Percentiles rank a stretch among this genome's conserved stretches.
Conservation (phyloP, 352 stramenopile genomes). For the Thalassiosira exigua region DNA sequence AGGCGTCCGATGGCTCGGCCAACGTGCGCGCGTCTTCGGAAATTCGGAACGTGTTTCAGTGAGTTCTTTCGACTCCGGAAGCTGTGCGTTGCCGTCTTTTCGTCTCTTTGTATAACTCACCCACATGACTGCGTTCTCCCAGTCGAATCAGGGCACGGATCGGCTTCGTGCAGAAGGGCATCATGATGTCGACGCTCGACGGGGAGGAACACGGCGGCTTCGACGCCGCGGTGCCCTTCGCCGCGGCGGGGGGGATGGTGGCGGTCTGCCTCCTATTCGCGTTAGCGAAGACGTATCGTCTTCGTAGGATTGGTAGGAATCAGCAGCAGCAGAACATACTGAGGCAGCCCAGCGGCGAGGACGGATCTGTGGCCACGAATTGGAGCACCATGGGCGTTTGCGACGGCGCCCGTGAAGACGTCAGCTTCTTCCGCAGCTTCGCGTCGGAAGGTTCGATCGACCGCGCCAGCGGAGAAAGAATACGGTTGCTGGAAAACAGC, state of each 20-base stretch:
- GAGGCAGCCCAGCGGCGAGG: not conserved
- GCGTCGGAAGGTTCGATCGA: no score
- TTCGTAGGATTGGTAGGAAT: not conserved
- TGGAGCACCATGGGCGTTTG: slow-evolving; percentile 2
- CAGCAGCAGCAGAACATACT: no score
- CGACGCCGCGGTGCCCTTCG: not conserved
- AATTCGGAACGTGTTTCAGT: slow-evolving; percentile 30
- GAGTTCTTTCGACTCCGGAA: no score
- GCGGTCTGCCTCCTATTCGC: not conserved
- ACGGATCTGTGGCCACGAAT: slow-evolving; percentile 11
- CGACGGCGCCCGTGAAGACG: no score
- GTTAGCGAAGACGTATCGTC: slow-evolving; percentile 7
- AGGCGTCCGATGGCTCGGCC: slow-evolving; percentile 1
- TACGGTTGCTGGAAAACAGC: no score
- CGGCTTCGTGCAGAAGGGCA: slow-evolving; percentile 34
- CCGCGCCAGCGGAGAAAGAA: no score
- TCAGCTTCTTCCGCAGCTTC: no score
- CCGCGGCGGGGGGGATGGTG: not conserved
- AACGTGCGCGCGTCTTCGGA: slow-evolving; percentile 9
- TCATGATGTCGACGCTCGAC: slow-evolving; percentile 38
- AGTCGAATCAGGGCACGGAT: slow-evolving; percentile 22
- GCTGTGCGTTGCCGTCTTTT: no score
- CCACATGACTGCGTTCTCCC: no score
- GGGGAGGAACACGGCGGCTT: slow-evolving; percentile 3
- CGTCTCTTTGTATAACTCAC: no score